Evolutionary conservation across 2,329 filamentous ascomycete genomes (phyloP), one percentile per base, ranked within the genome.

Genomic region (Monilinia polystroma): DNA sequence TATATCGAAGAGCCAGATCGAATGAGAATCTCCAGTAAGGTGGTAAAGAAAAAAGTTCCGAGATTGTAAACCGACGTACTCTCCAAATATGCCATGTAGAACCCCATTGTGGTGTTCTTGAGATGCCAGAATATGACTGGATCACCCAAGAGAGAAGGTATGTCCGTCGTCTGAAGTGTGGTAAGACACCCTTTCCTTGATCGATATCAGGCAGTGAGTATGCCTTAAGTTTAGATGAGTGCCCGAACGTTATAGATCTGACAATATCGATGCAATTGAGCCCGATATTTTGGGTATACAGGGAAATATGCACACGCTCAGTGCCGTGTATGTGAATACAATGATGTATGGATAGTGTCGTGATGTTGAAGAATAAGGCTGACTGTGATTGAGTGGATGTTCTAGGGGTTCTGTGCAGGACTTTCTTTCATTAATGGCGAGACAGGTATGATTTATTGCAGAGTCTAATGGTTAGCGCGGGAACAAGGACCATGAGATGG

Each of bases 401-500:
- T 72, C 73, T 73, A 75, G 71, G 72, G 73, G 70, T 66, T 70
- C 72, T 69, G 73, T 75, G 75, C 73, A 75, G 73, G 73, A 76
- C 70, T 73, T 72, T 75, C 74, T 67, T 81, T 80, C 81, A 83
- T 81, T 81, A 80, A 82, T 79, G 79, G 82, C 81, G 82, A 85
- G 81, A 83, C 82, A 84, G 83, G 83, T 84, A 83, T 86, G 82
- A 81, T 87, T 86, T 87, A 86, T 86, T 86, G 83, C 82, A 75
- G 72, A 75, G 71, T 71, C 70, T 73, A 71, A 71, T 45, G 69
- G 70, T 73, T 76, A 76, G 75, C 73, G 75, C 68, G 57, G 57
- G 68, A 67, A 68, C 75, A 74, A 73, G 75, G 75, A 74, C 75
- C 71, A 70, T 70, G 72, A 70, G 70, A 70, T 72, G 70, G 69